A percentile compares a stretch with the other conserved stretches of the same genome.
Conservation (phyloP, 345 rosid genomes). For the Salix arbutifolia region DNA sequence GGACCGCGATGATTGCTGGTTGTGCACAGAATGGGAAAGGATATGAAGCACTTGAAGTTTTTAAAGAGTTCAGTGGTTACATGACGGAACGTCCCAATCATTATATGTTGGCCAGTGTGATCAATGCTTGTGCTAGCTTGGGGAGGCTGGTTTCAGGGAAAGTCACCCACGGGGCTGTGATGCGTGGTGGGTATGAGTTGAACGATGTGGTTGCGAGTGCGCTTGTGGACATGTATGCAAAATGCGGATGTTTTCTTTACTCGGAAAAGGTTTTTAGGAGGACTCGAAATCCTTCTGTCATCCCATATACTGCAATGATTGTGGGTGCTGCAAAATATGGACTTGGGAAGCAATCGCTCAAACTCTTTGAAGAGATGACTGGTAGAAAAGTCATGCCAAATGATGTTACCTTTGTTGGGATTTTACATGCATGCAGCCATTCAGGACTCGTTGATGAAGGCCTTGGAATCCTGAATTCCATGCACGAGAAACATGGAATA, state of each 20-base stretch:
- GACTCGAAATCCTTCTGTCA: slow-evolving; percentile 48
- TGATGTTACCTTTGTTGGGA: slow-evolving; percentile 59
- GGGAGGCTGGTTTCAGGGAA: slow-evolving; percentile 60
- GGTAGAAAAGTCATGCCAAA: slow-evolving; percentile 55
- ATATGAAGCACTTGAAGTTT: slow-evolving; percentile 54
- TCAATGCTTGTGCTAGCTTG: slow-evolving; percentile 64
- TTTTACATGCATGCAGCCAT: slow-evolving; percentile 81
- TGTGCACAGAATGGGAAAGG: slow-evolving; percentile 72
- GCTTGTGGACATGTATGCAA: slow-evolving; percentile 80
- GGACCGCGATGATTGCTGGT: slow-evolving; percentile 72
- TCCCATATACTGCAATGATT: slow-evolving; percentile 72
- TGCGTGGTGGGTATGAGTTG: slow-evolving; percentile 36
- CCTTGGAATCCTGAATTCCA: slow-evolving; percentile 41
- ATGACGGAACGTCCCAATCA: slow-evolving; percentile 40
- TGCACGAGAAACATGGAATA: slow-evolving; percentile 47
- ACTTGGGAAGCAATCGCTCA: slow-evolving; percentile 44
- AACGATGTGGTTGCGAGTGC: slow-evolving; percentile 60
- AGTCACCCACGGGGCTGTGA: slow-evolving; percentile 58
- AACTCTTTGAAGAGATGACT: slow-evolving; percentile 55
- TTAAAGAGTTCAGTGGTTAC: slow-evolving; percentile 39
- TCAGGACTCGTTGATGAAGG: slow-evolving; percentile 72
- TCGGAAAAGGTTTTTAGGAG: slow-evolving; percentile 52
- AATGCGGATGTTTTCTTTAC: slow-evolving; percentile 58
- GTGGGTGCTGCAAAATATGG: slow-evolving; percentile 53
- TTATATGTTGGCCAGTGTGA: slow-evolving; percentile 66